phyloP scores from a whole-genome alignment of 352 stramenopile species.

The Pythium phragmitis region DNA sequence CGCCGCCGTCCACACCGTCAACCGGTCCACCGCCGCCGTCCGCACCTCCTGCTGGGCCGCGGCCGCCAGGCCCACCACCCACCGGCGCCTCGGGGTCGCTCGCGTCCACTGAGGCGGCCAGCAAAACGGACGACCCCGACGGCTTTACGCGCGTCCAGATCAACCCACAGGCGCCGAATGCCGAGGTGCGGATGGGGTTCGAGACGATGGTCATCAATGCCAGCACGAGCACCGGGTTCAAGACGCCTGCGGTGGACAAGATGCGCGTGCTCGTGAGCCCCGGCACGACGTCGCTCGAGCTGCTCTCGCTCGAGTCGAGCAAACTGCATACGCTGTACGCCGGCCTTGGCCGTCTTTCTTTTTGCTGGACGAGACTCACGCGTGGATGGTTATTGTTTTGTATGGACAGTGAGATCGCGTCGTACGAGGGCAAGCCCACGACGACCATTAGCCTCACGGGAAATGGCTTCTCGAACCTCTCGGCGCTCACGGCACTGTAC shows the following conservation, averaged over 20 bases:
- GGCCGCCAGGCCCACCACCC: neutral
- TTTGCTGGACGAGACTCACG: neutral
- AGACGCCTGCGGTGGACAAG: neutral
- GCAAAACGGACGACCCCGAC: too few relatives aligned
- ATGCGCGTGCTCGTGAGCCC: conserved; percentile 8
- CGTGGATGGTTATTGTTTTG: neutral
- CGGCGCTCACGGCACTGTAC: conserved; percentile 12
- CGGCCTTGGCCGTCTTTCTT: neutral
- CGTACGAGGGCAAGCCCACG: neutral
- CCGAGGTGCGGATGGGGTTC: neutral
- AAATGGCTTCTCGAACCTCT: neutral
- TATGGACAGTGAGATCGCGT: conserved; percentile 6
- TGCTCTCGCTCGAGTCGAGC: neutral
- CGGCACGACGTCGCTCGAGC: neutral
- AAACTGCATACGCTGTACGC: conserved; percentile 7
- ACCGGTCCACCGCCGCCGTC: neutral
- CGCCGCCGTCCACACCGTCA: neutral
- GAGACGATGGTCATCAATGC: neutral
- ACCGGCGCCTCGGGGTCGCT: neutral
- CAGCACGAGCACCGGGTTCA: neutral
- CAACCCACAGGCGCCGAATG: neutral
- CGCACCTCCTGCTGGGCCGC: neutral
- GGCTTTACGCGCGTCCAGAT: neutral
- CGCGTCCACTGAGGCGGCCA: neutral
- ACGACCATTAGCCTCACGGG: neutral